Evolutionary conservation across 2,329 filamentous ascomycete species (phyloP).

Genomic region (Cytospora mali): DNA sequence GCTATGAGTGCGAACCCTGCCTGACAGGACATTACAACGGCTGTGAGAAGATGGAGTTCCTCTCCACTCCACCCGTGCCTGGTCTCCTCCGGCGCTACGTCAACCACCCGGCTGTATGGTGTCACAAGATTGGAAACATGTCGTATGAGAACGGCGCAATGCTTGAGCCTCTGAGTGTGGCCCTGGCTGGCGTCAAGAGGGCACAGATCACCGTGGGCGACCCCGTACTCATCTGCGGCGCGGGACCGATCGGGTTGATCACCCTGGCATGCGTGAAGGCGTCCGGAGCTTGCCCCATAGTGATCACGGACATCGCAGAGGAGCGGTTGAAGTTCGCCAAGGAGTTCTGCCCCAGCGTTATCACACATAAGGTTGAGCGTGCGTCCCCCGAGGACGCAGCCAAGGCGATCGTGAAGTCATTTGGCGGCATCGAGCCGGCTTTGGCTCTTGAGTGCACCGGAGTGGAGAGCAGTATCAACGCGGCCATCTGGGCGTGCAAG

Average conservation of each 20-base stretch:
- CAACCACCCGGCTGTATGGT: slow-evolving; percentile 93
- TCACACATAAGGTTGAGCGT: slow-evolving; percentile 75
- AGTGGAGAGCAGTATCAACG: slow-evolving; percentile 83
- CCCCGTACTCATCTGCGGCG: slow-evolving; percentile 85
- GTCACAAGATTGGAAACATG: slow-evolving; percentile 94
- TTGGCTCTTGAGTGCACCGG: slow-evolving; percentile 92
- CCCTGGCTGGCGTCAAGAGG: slow-evolving; percentile 84
- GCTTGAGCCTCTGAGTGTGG: slow-evolving; percentile 87
- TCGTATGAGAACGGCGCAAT: slow-evolving; percentile 88
- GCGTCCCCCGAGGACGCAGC: slow-evolving; percentile 71
- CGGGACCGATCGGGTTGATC: slow-evolving; percentile 90
- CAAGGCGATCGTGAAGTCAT: slow-evolving; percentile 65
- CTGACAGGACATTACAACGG: slow-evolving; percentile 94
- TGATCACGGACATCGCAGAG: slow-evolving; percentile 94
- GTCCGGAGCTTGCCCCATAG: slow-evolving; percentile 85
- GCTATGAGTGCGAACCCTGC: slow-evolving; percentile 87
- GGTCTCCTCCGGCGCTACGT: slow-evolving; percentile 90
- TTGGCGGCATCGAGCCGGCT: slow-evolving; percentile 79
- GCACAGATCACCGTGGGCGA: slow-evolving; percentile 82
- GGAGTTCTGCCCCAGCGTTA: slow-evolving; percentile 75
- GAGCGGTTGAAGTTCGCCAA: slow-evolving; percentile 83
- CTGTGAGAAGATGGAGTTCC: slow-evolving; percentile 82
- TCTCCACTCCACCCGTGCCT: slow-evolving; percentile 86
- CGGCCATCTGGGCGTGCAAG: slow-evolving; percentile 86
- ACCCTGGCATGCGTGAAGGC: slow-evolving; percentile 82